phyloP scores from a whole-genome alignment of 495 filamentous ascomycete species.

The Podospora appendiculata region DNA sequence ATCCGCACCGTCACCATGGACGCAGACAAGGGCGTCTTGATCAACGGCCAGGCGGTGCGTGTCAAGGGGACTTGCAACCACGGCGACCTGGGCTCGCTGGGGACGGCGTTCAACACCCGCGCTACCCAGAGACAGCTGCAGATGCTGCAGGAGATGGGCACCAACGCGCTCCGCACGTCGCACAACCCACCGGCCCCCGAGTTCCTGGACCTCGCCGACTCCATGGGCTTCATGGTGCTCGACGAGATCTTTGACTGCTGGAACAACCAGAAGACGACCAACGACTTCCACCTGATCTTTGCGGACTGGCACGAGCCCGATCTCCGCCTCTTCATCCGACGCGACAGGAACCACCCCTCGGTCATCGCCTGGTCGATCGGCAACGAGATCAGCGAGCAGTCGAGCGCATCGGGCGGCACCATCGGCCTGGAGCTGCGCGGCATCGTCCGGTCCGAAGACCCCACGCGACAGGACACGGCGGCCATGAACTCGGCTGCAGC shows the following conservation, averaged over 20 bases:
- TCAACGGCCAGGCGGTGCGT: conserved; percentile 32
- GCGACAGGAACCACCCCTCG: conserved; percentile 46
- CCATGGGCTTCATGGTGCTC: conserved; percentile 50
- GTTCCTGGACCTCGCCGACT: conserved; percentile 49
- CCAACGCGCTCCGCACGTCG: conserved; percentile 40
- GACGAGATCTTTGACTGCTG: conserved; percentile 45
- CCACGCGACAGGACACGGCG: conserved; percentile 29
- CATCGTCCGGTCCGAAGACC: conserved; percentile 33
- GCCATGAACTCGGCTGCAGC: conserved; percentile 33
- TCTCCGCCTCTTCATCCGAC: conserved; percentile 36
- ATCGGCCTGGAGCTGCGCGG: conserved; percentile 22
- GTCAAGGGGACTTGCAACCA: conserved; percentile 40
- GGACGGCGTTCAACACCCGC: conserved; percentile 37
- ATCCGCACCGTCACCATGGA: conserved; percentile 33
- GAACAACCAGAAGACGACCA: conserved; percentile 28
- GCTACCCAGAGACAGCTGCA: conserved; percentile 37
- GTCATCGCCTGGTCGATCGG: conserved; percentile 41
- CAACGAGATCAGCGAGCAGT: conserved; percentile 40
- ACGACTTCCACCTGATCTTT: conserved; percentile 42
- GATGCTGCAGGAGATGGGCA: conserved; percentile 39
- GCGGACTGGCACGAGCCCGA: conserved; percentile 41
- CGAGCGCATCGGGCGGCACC: conserved; percentile 13
- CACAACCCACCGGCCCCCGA: conserved; percentile 46
- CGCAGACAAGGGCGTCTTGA: conserved; percentile 27
- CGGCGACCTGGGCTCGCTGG: conserved; percentile 40